These are phyloP conservation scores for Ascocoryne sarcoides DNA, from an alignment of 2,329 filamentous ascomycete species.

Conservation along the genomic window DNA sequence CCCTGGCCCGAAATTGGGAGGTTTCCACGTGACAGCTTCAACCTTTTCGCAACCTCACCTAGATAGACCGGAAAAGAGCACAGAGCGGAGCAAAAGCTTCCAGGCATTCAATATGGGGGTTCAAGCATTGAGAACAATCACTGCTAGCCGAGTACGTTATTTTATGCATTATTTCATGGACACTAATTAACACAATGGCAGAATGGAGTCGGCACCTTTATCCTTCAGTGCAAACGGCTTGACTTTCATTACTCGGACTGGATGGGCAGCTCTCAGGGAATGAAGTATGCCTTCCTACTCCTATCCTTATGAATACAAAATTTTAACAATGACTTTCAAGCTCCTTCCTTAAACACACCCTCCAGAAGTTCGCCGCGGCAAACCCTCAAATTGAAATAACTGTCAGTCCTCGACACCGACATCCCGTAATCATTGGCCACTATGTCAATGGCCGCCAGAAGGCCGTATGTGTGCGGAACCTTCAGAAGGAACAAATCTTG, in stretches of 20 bases:
- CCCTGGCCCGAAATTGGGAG: not conserved
- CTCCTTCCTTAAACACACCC: slow-evolving; percentile 68
- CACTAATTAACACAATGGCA: slow-evolving; percentile 32
- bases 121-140: not conserved
- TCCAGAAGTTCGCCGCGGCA: slow-evolving; percentile 67
- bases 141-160: slow-evolving; percentile 32
- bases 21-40: slow-evolving; percentile 1
- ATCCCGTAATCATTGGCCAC: slow-evolving; percentile 80
- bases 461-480: slow-evolving; percentile 79
- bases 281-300: slow-evolving; percentile 60
- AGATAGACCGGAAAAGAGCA: not conserved
- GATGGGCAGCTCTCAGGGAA: slow-evolving; percentile 85
- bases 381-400: slow-evolving; percentile 88
- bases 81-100: not conserved
- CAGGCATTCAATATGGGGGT: not conserved
- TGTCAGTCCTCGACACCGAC: slow-evolving; percentile 77
- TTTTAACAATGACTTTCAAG: slow-evolving; percentile 35
- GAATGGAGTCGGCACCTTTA: slow-evolving; percentile 95
- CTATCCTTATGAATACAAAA: not conserved
- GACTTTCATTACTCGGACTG: slow-evolving; percentile 98
- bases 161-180: too few relatives aligned
- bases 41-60: too few relatives aligned
- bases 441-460: slow-evolving; percentile 89
- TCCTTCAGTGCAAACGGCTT: slow-evolving; percentile 92
- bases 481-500: slow-evolving; percentile 71